These are phyloP conservation scores for Corynascus novoguineensis DNA, from an alignment of 495 filamentous ascomycete species.

Conservation along the genomic window DNA sequence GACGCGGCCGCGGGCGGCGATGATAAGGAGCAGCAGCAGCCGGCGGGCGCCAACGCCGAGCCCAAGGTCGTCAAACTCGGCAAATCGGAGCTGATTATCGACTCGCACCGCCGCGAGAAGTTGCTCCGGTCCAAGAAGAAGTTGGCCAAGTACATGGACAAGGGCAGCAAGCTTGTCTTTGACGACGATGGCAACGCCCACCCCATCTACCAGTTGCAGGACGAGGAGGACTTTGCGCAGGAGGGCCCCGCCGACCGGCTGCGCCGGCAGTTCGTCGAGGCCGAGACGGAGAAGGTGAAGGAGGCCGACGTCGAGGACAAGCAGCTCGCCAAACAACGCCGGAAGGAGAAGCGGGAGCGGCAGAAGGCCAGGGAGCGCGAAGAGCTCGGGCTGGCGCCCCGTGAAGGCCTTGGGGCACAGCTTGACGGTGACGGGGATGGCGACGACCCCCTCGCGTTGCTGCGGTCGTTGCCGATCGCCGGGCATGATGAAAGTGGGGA, in stretches of 20 bases:
- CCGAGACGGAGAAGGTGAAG: slow-evolving; percentile 64
- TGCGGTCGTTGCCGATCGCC: slow-evolving; percentile 46
- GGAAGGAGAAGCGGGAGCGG: slow-evolving; percentile 81
- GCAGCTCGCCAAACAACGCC: slow-evolving; percentile 68
- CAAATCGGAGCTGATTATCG: slow-evolving; percentile 65
- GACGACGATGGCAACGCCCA: slow-evolving; percentile 87
- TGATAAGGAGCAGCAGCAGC: too few relatives aligned
- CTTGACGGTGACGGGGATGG: slow-evolving; percentile 25
- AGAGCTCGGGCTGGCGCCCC: slow-evolving; percentile 41
- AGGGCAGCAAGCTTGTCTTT: slow-evolving; percentile 76
- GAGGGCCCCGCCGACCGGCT: slow-evolving; percentile 70
- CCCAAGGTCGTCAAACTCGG: slow-evolving; percentile 50
- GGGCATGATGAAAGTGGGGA: slow-evolving; percentile 26
- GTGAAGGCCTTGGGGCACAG: slow-evolving; percentile 24
- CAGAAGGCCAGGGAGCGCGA: slow-evolving; percentile 69
- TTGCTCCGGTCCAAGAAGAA: slow-evolving; percentile 92
- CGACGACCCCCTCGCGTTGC: slow-evolving; percentile 46
- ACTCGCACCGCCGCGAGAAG: slow-evolving; percentile 90
- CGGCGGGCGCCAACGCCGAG: slow-evolving; percentile 30
- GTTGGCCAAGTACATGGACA: slow-evolving; percentile 77
- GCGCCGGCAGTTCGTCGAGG: slow-evolving; percentile 66
- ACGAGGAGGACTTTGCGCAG: slow-evolving; percentile 69
- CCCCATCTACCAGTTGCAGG: slow-evolving; percentile 78
- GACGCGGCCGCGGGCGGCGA: slow-evolving; percentile 34
- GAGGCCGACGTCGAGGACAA: slow-evolving; percentile 79